Evolutionary conservation across 495 filamentous ascomycete species (phyloP).

Genomic region (Aeminium ludgeri): DNA sequence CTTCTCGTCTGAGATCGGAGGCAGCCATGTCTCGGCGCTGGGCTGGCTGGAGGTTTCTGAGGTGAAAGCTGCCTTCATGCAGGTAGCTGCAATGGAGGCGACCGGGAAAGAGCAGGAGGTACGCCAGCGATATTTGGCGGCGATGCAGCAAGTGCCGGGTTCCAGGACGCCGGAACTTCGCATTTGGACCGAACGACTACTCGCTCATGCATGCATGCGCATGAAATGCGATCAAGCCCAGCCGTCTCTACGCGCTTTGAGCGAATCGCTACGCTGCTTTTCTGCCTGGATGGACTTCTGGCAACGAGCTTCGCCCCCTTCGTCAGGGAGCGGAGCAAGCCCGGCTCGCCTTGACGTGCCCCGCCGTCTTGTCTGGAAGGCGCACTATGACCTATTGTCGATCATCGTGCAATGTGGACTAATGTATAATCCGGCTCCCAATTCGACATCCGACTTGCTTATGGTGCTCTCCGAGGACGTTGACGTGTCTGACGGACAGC

Average conservation of each 20-base stretch:
- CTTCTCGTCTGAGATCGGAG: slow-evolving; percentile 5
- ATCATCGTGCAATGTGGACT: slow-evolving; percentile 39
- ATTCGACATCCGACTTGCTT: slow-evolving; percentile 5
- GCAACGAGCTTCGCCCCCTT: slow-evolving; percentile 19
- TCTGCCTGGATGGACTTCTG: slow-evolving; percentile 46
- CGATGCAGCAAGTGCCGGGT: slow-evolving; percentile 15
- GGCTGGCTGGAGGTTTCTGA: slow-evolving; percentile 68
- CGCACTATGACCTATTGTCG: slow-evolving; percentile 64
- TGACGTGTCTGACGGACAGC: slow-evolving; percentile 1
- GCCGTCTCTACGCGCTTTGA: slow-evolving; percentile 28
- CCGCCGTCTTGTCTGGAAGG: slow-evolving; percentile 52
- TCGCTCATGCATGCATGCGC: slow-evolving; percentile 54
- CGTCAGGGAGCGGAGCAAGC: not conserved
- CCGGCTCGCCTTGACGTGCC: slow-evolving; percentile 7
- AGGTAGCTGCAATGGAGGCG: slow-evolving; percentile 18
- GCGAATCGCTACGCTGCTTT: slow-evolving; percentile 36
- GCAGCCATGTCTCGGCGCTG: slow-evolving; percentile 24
- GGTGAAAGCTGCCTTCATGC: slow-evolving; percentile 59
- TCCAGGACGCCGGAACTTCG: slow-evolving; percentile 38
- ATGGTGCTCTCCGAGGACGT: not conserved
- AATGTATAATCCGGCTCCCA: slow-evolving; percentile 10
- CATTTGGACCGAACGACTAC: slow-evolving; percentile 60
- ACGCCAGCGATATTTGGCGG: slow-evolving; percentile 1
- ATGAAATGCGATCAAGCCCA: slow-evolving; percentile 33
- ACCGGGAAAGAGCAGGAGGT: slow-evolving; percentile 26